Evolutionary conservation across 179 eudicot species (phyloP).

Genomic region (Dionaea muscipula): DNA sequence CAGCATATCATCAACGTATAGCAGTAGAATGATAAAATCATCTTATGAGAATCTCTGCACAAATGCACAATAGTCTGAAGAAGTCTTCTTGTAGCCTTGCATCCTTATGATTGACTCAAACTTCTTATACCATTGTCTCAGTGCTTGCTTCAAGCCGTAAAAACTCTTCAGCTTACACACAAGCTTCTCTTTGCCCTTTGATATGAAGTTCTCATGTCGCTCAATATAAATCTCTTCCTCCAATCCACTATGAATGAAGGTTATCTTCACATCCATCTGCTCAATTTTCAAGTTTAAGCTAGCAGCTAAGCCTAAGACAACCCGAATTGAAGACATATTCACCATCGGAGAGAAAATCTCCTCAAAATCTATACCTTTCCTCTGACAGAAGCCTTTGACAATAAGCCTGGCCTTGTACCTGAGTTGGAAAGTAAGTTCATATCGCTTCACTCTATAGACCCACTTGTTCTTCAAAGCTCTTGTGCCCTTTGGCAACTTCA

Average conservation of each 20-base stretch:
- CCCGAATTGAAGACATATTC: not conserved
- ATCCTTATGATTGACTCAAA: constrained; percentile 3
- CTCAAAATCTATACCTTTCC: constrained; percentile 7
- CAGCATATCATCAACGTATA: no score
- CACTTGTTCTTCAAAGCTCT: constrained; percentile 10
- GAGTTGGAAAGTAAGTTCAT: constrained; percentile 1
- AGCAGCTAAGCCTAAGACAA: not conserved
- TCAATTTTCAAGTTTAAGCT: not conserved
- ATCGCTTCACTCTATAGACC: constrained; percentile 10
- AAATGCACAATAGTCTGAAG: constrained; percentile 4
- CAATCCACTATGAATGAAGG: not conserved
- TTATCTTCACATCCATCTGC: not conserved
- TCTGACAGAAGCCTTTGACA: constrained; percentile 6
- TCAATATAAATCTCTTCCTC: constrained; percentile 3
- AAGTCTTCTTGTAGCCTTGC: constrained; percentile 1
- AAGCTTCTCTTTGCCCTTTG: constrained; percentile 3
- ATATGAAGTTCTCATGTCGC: not conserved
- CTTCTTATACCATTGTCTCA: not conserved
- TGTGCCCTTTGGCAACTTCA: constrained; percentile 13
- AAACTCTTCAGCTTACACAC: constrained; percentile 1
- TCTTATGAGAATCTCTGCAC: not conserved
- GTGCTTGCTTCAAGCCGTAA: constrained; percentile 3
- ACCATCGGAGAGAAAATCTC: constrained; percentile 7
- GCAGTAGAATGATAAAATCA: not conserved
- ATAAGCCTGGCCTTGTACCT: constrained; percentile 7